Evolutionary conservation across 2,329 filamentous ascomycete species (phyloP), one percentile per base, ranked within the genome.

Genomic region (Metarhizium brunneum): DNA sequence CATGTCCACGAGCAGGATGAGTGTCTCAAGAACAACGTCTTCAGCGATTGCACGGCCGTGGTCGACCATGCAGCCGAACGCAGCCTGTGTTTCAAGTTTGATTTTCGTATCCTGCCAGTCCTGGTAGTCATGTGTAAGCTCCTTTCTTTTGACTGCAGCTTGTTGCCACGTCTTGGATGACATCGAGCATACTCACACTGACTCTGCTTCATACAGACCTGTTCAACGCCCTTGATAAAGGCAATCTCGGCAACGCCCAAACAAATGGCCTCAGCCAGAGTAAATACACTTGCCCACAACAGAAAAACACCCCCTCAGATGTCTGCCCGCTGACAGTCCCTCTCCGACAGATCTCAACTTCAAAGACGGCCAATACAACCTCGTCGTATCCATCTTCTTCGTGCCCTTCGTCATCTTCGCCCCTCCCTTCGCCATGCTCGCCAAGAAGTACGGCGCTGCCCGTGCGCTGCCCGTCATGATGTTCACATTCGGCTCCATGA

Each of bases 321-420:
- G 25, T 3, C 25, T 20, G n/a, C 16, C 11, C n/a, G 25, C 6
- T 20, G n/a, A 14, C 25, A 25, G 30, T 13, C 45, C 18, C 13
- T 16, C 3, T 1, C 3, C 25, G 45, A 29, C 64, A 76, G 71
- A 73, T 52, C 67, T 75, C 25, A 56, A 78, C 54, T 81, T 90
- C 73, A 77, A 78, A 54, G 56, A 65, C 2, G 77, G 82, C 62
- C 79, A 88, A 67, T 89, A 90, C 73, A 90, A 89, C 68, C 79
- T 84, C 49, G 76, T 89, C 50, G 69, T 91, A 45, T 81, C 77
- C 60, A 83, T 91, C 60, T 91, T 91, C 74, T 91, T 87, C 68
- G 76, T 90, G 6, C 87, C 87, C 0, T 90, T 86, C 65, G 87
- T 90, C 53, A 65, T 90, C 45, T 85, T 84, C 53, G 86, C 86